Conservation (phyloP, 768 basidiomycete genomes). For the Gautieria morchelliformis region DNA sequence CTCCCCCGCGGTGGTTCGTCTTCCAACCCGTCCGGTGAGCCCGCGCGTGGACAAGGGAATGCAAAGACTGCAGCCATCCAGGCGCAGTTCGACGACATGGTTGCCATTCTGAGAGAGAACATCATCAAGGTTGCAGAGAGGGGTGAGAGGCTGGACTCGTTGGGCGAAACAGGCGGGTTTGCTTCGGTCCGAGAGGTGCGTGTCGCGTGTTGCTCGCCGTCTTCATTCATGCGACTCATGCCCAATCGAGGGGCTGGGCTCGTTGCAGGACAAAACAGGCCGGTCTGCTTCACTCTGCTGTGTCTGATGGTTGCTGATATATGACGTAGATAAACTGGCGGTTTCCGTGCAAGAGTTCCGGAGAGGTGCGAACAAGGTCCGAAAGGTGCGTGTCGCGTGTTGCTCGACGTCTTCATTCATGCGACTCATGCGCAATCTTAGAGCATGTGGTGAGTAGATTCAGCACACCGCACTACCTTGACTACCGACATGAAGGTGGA, state of each 20-base stretch:
- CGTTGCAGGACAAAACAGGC: slow-evolving; percentile 98
- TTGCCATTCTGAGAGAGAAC: slow-evolving; percentile 96
- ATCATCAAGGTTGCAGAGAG: slow-evolving; percentile 93
- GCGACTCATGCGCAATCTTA: slow-evolving; percentile 18
- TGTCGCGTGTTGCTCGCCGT: slow-evolving; percentile 20
- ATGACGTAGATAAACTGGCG: slow-evolving; percentile 77
- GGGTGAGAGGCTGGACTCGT: slow-evolving; percentile 89
- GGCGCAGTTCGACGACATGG: slow-evolving; percentile 94
- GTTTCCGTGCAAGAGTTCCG: slow-evolving; percentile 99
- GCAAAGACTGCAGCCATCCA: slow-evolving; percentile 92
- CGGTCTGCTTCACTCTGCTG: slow-evolving; percentile 21
- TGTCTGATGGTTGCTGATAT: neutral
- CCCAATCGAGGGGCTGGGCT: too few relatives aligned
- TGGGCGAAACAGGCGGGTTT: too few relatives aligned
- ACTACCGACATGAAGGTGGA: slow-evolving; percentile 56
- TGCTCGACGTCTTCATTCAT: neutral
- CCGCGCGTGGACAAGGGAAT: slow-evolving; percentile 37
- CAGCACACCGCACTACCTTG: neutral
- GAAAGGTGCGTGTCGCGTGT: slow-evolving; percentile 62
- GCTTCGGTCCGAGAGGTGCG: slow-evolving; percentile 88
- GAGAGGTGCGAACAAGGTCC: slow-evolving; percentile 91
- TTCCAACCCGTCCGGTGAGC: slow-evolving; percentile 38
- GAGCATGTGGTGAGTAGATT: slow-evolving; percentile 83
- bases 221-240: neutral
- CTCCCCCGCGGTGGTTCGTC: slow-evolving; percentile 75